Evolutionary conservation across 192 early-diverging fungal species (phyloP).

Genomic region (Pilobolus umbonatus): DNA sequence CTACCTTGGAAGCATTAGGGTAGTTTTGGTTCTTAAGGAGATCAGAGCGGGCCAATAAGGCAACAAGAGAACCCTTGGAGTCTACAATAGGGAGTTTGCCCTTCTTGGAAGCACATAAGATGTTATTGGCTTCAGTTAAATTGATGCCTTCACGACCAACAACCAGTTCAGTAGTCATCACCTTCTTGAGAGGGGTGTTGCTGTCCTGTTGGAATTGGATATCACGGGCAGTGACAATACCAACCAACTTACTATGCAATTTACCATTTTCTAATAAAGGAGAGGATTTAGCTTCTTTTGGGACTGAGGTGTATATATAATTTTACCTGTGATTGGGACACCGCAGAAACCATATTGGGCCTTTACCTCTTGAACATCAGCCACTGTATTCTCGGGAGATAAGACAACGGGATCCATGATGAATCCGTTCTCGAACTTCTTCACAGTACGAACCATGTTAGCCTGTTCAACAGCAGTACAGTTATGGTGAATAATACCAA

Average conservation of each 20-base stretch:
- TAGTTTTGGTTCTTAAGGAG: slow-evolving; percentile 95
- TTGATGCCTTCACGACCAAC: slow-evolving; percentile 84
- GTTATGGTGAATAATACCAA: slow-evolving; percentile 98
- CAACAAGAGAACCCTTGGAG: slow-evolving; percentile 73
- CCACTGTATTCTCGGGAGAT: slow-evolving; percentile 75
- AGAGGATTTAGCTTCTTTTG: slow-evolving; percentile 2
- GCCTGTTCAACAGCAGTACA: slow-evolving; percentile 94
- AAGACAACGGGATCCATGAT: slow-evolving; percentile 91
- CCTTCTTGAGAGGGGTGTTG: slow-evolving; percentile 54
- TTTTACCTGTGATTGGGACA: slow-evolving; percentile 85
- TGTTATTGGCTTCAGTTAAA: slow-evolving; percentile 83
- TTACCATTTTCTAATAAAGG: slow-evolving; percentile 68
- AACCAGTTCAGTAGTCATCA: slow-evolving; percentile 93
- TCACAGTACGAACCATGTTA: slow-evolving; percentile 96
- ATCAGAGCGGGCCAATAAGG: slow-evolving; percentile 90
- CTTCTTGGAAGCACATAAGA: slow-evolving; percentile 85
- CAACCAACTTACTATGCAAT: slow-evolving; percentile 82
- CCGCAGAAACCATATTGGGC: slow-evolving; percentile 85
- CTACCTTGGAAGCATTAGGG: slow-evolving; percentile 83
- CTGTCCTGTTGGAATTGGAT: slow-evolving; percentile 87
- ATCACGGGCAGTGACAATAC: slow-evolving; percentile 95
- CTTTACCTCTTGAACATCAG: slow-evolving; percentile 87
- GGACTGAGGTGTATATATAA: background rate
- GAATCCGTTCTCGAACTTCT: slow-evolving; percentile 98
- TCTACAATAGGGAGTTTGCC: slow-evolving; percentile 97